Evolutionary conservation across 1,284 basidiomycete species (phyloP).

Genomic region (Flammula alnicola): DNA sequence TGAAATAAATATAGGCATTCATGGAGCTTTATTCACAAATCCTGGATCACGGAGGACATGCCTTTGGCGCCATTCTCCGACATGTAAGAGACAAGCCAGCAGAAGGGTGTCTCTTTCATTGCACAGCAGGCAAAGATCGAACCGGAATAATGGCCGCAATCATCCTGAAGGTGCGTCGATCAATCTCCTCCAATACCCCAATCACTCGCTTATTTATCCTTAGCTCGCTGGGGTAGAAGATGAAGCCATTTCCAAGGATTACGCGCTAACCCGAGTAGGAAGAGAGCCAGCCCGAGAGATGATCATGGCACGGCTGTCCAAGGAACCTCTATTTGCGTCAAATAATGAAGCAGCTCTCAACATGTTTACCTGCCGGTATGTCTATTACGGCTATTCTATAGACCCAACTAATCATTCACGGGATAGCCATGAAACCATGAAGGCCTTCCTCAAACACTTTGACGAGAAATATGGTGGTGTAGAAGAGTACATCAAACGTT

Average conservation of each 20-base stretch:
- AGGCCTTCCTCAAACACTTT: constrained; percentile 63
- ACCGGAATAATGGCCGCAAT: constrained; percentile 79
- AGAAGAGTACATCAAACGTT: constrained; percentile 61
- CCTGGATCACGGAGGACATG: constrained; percentile 66
- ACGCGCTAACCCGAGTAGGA: constrained; percentile 74
- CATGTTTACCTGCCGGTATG: constrained; percentile 77
- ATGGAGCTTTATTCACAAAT: constrained; percentile 82
- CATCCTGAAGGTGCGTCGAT: constrained; percentile 60
- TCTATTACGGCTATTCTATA: background rate
- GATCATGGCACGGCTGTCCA: constrained; percentile 66
- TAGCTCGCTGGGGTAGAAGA: constrained; percentile 74
- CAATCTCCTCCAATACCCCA: background rate
- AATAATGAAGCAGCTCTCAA: constrained; percentile 75
- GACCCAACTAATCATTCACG: constrained; percentile 10
- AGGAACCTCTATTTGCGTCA: constrained; percentile 71
- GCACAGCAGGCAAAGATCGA: constrained; percentile 82
- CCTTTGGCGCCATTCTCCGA: constrained; percentile 68
- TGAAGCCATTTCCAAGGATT: constrained; percentile 69
- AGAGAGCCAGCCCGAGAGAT: constrained; percentile 74
- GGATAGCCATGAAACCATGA: constrained; percentile 76
- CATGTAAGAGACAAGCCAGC: constrained; percentile 72
- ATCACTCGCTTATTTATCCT: background rate
- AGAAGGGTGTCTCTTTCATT: constrained; percentile 71
- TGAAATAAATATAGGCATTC: constrained; percentile 58
- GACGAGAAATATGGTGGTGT: constrained; percentile 69